phyloP scores from a whole-genome alignment of 345 rosid species.

The Lepidium aucheri region DNA sequence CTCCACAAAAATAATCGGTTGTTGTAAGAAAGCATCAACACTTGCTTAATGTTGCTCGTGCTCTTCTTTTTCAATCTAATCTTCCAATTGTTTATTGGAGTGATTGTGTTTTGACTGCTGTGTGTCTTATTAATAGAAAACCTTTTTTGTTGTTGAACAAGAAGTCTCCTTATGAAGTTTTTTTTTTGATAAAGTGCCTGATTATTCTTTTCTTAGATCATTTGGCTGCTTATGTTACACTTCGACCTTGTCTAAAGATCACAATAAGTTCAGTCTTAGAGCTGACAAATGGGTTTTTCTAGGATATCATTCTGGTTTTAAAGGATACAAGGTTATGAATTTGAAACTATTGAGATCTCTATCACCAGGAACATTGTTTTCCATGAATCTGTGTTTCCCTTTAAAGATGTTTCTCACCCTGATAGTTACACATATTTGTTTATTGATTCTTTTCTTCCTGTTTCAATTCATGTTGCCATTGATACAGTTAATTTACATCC shows the following conservation, averaged over 20 bases:
- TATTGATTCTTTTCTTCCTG: too few species aligned
- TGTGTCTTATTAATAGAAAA: background rate
- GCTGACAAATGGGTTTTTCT: background rate
- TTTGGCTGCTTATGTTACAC: background rate
- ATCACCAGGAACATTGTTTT: background rate
- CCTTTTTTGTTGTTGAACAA: background rate
- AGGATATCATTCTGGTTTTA: background rate
- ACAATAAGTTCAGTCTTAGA: background rate
- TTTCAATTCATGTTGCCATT: too few species aligned
- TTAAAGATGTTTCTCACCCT: too few species aligned
- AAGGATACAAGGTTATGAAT: background rate
- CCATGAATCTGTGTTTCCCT: background rate
- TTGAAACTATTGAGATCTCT: background rate
- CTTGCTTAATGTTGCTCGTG: too few species aligned
- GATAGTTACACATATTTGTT: too few species aligned
- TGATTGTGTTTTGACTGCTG: background rate
- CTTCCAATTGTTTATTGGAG: background rate
- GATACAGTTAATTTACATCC: too few species aligned
- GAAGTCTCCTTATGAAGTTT: background rate
- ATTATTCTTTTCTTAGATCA: background rate
- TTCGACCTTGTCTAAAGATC: background rate
- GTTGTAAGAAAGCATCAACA: too few species aligned
- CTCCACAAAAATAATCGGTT: too few species aligned
- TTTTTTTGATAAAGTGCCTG: background rate
- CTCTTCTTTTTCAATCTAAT: too few species aligned